Evolutionary conservation across 345 rosid genomes (phyloP).

Genomic region (Populus deltoides): DNA sequence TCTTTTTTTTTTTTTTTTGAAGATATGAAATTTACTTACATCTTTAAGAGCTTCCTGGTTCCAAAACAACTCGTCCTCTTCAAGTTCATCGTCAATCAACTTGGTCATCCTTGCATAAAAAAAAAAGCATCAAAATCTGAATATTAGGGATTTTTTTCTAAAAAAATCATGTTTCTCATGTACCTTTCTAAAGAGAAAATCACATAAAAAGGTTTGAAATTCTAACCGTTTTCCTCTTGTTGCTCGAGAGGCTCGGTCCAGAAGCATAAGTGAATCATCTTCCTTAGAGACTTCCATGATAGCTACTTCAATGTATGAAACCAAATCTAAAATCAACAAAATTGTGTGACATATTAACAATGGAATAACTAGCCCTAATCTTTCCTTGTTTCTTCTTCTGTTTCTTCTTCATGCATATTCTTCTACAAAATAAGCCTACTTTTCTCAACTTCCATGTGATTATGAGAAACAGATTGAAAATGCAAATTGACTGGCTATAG

Average conservation of each 20-base stretch:
- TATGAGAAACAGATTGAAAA: no score
- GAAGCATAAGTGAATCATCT: conserved; percentile 50
- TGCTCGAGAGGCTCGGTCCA: conserved; percentile 65
- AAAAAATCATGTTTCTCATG: neutral
- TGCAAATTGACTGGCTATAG: no score
- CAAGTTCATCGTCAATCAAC: conserved; percentile 77
- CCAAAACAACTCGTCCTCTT: conserved; percentile 92
- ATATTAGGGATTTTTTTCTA: neutral
- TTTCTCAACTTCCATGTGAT: no score
- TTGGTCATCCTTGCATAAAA: conserved; percentile 59
- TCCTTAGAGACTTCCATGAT: conserved; percentile 47
- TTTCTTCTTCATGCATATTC: no score
- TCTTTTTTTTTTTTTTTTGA: no score
- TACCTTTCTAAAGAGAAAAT: neutral
- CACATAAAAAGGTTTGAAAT: neutral
- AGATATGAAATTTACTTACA: conserved; percentile 23
- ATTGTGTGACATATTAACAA: no score
- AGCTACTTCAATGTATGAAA: neutral
- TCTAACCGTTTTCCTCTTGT: conserved; percentile 77
- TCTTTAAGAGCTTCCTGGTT: conserved; percentile 94
- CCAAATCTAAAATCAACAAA: no score
- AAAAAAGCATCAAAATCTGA: neutral
- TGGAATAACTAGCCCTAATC: no score
- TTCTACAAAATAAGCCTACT: no score
- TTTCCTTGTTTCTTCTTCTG: no score